A percentile compares a stretch with the other conserved stretches of the same genome.
These are phyloP conservation scores for Penicillium thymicola DNA, from an alignment of 2,329 filamentous ascomycete genomes.

Conservation along the genomic window DNA sequence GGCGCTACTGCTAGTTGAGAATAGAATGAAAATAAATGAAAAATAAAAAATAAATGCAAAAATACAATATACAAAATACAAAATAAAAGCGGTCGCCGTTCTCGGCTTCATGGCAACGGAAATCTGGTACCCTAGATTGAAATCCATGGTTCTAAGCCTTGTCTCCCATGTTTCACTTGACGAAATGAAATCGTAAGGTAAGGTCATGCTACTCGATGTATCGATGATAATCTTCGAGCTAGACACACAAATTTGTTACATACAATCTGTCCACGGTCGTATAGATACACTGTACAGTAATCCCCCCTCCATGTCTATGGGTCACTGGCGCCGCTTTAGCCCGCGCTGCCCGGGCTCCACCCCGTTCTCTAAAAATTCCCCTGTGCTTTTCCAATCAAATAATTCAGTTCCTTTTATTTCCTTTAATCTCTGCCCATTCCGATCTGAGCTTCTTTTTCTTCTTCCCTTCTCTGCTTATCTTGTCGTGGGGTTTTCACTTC, in stretches of 20 bases:
- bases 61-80: background rate
- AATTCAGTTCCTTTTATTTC: conserved; percentile 14
- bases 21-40: too few relatives aligned
- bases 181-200: background rate
- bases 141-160: conserved; percentile 5
- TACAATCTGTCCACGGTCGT: background rate
- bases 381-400: conserved; percentile 18
- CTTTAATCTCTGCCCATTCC: conserved; percentile 1
- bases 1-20: background rate
- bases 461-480: conserved; percentile 12
- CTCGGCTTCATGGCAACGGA: conserved; percentile 5
- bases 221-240: background rate
- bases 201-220: background rate
- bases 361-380: conserved; percentile 20
- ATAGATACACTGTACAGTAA: conserved; percentile 7
- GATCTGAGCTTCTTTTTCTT: conserved; percentile 11
- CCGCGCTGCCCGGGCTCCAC: conserved; percentile 23
- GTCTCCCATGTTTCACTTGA: conserved; percentile 1
- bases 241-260: background rate
- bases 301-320: conserved; percentile 38
- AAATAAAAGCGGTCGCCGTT: conserved; percentile 7
- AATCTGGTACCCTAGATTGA: conserved; percentile 8
- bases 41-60: background rate
- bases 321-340: conserved; percentile 32
- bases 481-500: conserved; percentile 5